Base-by-base conservation (phyloP, 1,139 yeast genomes). In the Suhomyces bribrorum region DNA sequence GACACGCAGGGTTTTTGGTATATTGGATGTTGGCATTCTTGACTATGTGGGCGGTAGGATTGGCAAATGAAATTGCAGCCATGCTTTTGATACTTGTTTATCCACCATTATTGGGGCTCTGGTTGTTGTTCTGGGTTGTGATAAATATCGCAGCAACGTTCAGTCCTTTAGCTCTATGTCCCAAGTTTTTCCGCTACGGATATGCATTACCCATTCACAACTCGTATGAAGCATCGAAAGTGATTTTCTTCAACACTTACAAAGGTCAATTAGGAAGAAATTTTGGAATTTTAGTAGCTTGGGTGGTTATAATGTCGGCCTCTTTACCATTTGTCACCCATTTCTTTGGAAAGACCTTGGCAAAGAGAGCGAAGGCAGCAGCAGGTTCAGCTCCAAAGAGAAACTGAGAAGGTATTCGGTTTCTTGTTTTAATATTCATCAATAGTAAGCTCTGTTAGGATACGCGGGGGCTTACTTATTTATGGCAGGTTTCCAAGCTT, bases 151-250 rank as follows among this genome's bases (percentile, higher is more conserved):
- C 87, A 0, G 77, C 85, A 4, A 73, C 86, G 0, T 80, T 82
- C 54, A 70, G 76, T 26, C 82, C 89, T 2, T 54, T 82, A 50
- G 80, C 67, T 2, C 58, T 83, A 34, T 58, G 66, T 26, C 78
- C 79, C 3, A 51, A 57, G 15, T 79, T 83, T 46, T 84, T 73
- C 58, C 61, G 79, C 34, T 80, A 75, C 56, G 88, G 89, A 6
- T 81, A 81, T 53, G 82, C 77, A 14, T 62, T 81, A 61, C 90
- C 90, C 0, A 70, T 83, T 46, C 77, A 76, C 52, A 81, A 82
- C 49, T 75, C 80, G 0, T 73, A 69, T 34, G 82, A 77, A 45
- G 66, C 77, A 16, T 67, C 69, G 47, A 75, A 76, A 52, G 83
- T 82, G 3, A 66, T 83, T 12, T 67, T 83, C 41, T 73, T 80